Percentiles rank a stretch among this genome's conserved stretches.
These are phyloP conservation scores for Rauvolfia tetraphylla DNA, from an alignment of 257 asterid species.

Conservation along the genomic window DNA sequence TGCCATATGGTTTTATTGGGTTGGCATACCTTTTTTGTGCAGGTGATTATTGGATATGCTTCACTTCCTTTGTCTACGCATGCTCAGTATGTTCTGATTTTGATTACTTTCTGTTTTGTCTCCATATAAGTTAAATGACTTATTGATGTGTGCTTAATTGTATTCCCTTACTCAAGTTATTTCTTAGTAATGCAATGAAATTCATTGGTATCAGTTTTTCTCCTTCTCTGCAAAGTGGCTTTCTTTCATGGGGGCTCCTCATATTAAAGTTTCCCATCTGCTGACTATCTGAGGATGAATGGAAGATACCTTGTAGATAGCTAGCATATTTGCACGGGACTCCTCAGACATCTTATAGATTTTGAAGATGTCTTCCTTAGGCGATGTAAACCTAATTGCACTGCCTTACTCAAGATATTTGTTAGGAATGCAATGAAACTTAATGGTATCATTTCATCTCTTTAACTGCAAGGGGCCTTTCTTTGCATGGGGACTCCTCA, in stretches of 20 bases:
- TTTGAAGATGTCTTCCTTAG: too few species aligned
- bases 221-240: conserved; percentile 1
- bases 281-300: neutral
- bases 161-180: neutral
- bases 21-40: conserved; percentile 39
- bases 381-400: neutral
- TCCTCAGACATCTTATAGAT: too few species aligned
- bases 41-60: conserved; percentile 95
- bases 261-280: neutral
- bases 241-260: conserved; percentile 4
- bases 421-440: neutral
- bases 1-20: conserved; percentile 12
- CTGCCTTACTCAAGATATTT: neutral
- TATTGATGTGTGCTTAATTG: neutral
- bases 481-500: conserved; percentile 3
- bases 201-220: neutral
- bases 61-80: conserved; percentile 81
- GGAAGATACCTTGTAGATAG: too few species aligned
- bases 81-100: conserved; percentile 69
- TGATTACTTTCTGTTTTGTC: neutral
- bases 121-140: conserved; percentile 5
- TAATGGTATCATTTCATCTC: neutral
- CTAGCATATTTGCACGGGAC: too few species aligned
- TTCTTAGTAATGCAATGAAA: neutral
- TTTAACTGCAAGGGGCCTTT: neutral